Evolutionary conservation across 2,329 filamentous ascomycete species (phyloP).

Genomic region (Diplodia seriata): DNA sequence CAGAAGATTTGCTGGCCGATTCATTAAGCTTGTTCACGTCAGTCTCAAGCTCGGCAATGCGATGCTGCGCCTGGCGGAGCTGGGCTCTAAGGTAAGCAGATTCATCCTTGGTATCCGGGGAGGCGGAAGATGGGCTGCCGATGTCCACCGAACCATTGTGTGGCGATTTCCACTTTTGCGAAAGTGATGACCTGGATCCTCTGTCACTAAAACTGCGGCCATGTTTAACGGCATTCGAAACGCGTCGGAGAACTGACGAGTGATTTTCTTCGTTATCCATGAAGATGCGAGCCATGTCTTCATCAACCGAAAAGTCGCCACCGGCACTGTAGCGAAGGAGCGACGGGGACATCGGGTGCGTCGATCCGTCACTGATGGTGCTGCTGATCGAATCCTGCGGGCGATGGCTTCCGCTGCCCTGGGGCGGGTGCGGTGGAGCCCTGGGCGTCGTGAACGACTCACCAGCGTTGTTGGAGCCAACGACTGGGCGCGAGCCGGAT

Average conservation of each 20-base stretch:
- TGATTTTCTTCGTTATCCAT: slow-evolving; percentile 54
- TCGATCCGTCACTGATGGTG: slow-evolving; percentile 50
- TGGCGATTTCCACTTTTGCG: slow-evolving; percentile 49
- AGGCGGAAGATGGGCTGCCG: slow-evolving; percentile 73
- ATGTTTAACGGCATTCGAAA: slow-evolving; percentile 93
- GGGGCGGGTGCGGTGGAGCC: slow-evolving; percentile 51
- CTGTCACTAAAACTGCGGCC: slow-evolving; percentile 83
- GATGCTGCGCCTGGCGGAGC: slow-evolving; percentile 79
- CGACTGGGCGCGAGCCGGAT: slow-evolving; percentile 54
- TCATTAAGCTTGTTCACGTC: slow-evolving; percentile 67
- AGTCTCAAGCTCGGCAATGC: slow-evolving; percentile 85
- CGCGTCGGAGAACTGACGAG: slow-evolving; percentile 79
- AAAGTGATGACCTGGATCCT: slow-evolving; percentile 46
- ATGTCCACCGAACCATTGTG: slow-evolving; percentile 59
- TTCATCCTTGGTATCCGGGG: slow-evolving; percentile 58
- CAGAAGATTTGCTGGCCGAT: slow-evolving; percentile 63
- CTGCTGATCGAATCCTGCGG: slow-evolving; percentile 55
- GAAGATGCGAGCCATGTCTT: slow-evolving; percentile 90
- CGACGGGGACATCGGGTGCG: slow-evolving; percentile 39
- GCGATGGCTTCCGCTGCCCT: slow-evolving; percentile 45
- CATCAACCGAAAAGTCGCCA: slow-evolving; percentile 91
- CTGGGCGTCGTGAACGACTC: slow-evolving; percentile 56
- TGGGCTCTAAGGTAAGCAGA: slow-evolving; percentile 67
- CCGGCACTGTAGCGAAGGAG: slow-evolving; percentile 69
- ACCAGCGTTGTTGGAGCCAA: slow-evolving; percentile 41